Evolutionary conservation across 176 grass and related monocot species (phyloP), one percentile per base, ranked within the genome.

Genomic region (Zea luxurians): DNA sequence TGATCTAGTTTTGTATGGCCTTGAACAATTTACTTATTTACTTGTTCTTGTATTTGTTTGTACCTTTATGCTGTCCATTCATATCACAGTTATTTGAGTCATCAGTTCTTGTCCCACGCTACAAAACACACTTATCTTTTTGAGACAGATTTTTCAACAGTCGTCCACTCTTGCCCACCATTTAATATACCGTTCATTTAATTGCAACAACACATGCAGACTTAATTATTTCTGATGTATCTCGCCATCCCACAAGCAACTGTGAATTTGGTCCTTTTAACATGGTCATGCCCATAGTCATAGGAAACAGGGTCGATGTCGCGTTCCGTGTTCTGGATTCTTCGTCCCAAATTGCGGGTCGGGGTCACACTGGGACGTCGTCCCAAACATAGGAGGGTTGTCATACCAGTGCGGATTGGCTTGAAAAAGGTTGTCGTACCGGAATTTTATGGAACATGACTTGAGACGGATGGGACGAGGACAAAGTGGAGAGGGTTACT

Each of bases 1-100:
- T 47, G 70, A 76, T 84, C 18, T 75, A 70, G 18, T 60, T 35
- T 52, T 73, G 65, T 58, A 78, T 57, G 48, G 7, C 48, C 50
- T 78, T 12, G 8, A 87, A 10, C 66, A 66, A 46, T 36, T 48
- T 50, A 47, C 16, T 27, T 18, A 10, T 17, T 62, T 75, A 79
- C 53, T 79, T 75, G 45, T 18, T 69, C 4, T 15, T 70, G 38
- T n/a, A 35, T 16, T 73, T 74, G 35, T 67, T 62, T 54, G 12
- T 74, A 68, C n/a, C 42, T 68, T 21, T 61, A 43, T 13, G 53
- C 38, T 37, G 3, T 17, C 71, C 4, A 34, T 36, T 68, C 49
- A 54, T 65, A 40, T 10, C 37, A 17, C 46, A 65, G 70, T 13
- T 34, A 74, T 48, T 48, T 37, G 36, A 41, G 27, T 15, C 21